A percentile compares a stretch with the other conserved stretches of the same genome.
Conservation (phyloP, 2,329 filamentous ascomycete species). For the Botrytis medusae region DNA sequence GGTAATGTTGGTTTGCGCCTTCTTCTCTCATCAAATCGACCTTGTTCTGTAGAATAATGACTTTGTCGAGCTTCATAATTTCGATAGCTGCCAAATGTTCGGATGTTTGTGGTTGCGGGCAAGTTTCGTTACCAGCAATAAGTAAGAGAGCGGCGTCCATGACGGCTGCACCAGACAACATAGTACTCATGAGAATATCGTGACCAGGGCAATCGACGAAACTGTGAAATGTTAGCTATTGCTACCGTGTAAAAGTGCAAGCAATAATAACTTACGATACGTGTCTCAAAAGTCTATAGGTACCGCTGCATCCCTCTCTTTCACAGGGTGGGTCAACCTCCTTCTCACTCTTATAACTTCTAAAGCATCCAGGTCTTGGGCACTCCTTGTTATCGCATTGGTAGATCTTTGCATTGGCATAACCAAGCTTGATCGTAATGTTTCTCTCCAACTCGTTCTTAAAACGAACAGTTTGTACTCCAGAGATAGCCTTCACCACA, state of each 20-base stretch:
- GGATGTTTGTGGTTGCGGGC: slow-evolving; percentile 96
- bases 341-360: slow-evolving; percentile 98
- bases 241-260: slow-evolving; percentile 7
- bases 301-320: slow-evolving; percentile 84
- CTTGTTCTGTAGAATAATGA: slow-evolving; percentile 99
- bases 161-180: slow-evolving; percentile 98
- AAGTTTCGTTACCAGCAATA: slow-evolving; percentile 97
- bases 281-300: slow-evolving; percentile 84
- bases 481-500: slow-evolving; percentile 98
- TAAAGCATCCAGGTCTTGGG: slow-evolving; percentile 91
- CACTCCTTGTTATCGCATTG: slow-evolving; percentile 92
- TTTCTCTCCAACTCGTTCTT: slow-evolving; percentile 99
- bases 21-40: slow-evolving; percentile 98
- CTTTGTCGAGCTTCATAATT: slow-evolving; percentile 99
- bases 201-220: slow-evolving; percentile 99
- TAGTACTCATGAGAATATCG: slow-evolving; percentile 99
- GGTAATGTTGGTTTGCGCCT: slow-evolving; percentile 87
- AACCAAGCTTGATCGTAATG: slow-evolving; percentile 99
- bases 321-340: slow-evolving; percentile 96
- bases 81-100: slow-evolving; percentile 99
- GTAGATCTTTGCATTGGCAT: slow-evolving; percentile 99
- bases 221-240: slow-evolving; percentile 47
- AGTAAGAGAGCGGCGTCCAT: slow-evolving; percentile 97
- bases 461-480: slow-evolving; percentile 97
- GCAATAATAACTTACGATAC: slow-evolving; percentile 69